phyloP scores from a whole-genome alignment of 306 rosid genomes.

The Hippophae tibetana region DNA sequence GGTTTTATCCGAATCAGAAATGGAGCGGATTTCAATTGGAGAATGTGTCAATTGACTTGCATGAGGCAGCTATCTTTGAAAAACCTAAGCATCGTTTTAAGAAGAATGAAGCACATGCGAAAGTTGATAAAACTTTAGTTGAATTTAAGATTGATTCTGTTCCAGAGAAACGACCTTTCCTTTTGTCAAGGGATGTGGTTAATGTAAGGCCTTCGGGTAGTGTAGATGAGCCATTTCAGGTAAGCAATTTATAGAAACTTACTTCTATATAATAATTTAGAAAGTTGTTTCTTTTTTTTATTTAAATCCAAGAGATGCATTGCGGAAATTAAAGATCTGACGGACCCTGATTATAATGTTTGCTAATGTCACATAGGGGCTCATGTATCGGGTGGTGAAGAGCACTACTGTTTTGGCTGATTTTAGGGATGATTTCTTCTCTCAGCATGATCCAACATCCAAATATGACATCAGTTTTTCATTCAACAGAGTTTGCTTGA shows the following conservation, averaged over 20 bases:
- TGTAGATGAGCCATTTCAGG: constrained; percentile 5
- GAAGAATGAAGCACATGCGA: not conserved
- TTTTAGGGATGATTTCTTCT: constrained; percentile 16
- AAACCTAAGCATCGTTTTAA: not conserved
- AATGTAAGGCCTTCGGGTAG: constrained; percentile 16
- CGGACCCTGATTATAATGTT: not conserved
- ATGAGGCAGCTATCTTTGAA: not conserved
- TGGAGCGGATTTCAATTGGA: constrained; percentile 6
- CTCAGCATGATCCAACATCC: constrained; percentile 2
- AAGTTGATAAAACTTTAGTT: constrained; percentile 20
- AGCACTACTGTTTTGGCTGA: constrained; percentile 15
- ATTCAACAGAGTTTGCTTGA: constrained; percentile 29
- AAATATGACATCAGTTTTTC: constrained; percentile 28
- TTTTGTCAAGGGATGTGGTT: constrained; percentile 28
- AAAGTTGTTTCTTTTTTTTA: not conserved
- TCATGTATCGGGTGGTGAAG: constrained; percentile 3
- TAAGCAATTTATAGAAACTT: not conserved
- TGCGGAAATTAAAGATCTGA: no score
- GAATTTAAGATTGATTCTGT: constrained; percentile 14
- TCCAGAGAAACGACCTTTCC: constrained; percentile 16
- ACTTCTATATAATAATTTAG: not conserved
- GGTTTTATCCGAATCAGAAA: constrained; percentile 12
- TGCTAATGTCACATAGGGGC: constrained; percentile 14
- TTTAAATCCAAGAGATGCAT: not conserved
- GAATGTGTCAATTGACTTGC: constrained; percentile 12